These are phyloP conservation scores for Bromus sterilis DNA, from an alignment of 176 grass and related monocot species.

Conservation along the genomic window DNA sequence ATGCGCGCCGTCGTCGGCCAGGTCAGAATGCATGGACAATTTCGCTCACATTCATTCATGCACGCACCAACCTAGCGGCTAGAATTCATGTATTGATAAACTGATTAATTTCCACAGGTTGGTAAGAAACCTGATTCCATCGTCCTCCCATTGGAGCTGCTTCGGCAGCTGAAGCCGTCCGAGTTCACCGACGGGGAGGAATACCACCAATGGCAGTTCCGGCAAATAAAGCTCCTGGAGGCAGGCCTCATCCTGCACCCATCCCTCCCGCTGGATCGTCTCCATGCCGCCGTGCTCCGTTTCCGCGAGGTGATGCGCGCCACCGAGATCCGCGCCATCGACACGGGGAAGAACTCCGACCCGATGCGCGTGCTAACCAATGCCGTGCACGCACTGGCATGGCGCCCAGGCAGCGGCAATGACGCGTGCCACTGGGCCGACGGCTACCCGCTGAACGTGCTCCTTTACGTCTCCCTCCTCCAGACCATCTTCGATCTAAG, in stretches of 20 bases:
- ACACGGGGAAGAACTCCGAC: slow-evolving; percentile 74
- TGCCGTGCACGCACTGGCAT: slow-evolving; percentile 62
- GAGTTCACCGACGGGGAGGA: slow-evolving; percentile 62
- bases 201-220: slow-evolving; percentile 86
- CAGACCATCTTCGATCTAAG: slow-evolving; percentile 59
- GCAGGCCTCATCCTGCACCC: slow-evolving; percentile 71
- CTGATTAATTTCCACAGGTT: slow-evolving; percentile 15
- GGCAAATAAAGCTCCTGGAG: slow-evolving; percentile 86
- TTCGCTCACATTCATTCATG: not conserved
- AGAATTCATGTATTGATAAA: not conserved
- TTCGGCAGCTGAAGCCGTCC: slow-evolving; percentile 68
- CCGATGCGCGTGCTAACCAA: slow-evolving; percentile 51
- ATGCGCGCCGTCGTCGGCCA: slow-evolving; percentile 76
- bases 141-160: slow-evolving; percentile 81
- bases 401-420: slow-evolving; percentile 28
- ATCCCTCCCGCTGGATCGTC: slow-evolving; percentile 53
- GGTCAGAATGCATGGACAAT: slow-evolving; percentile 16
- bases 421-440: slow-evolving; percentile 76
- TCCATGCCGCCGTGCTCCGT: slow-evolving; percentile 44
- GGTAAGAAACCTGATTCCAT: slow-evolving; percentile 60
- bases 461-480: slow-evolving; percentile 75
- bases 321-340: slow-evolving; percentile 48
- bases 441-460: slow-evolving; percentile 71
- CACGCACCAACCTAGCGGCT: not conserved
- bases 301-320: slow-evolving; percentile 66